Evolutionary conservation across 306 rosid species (phyloP).

Genomic region (Dalbergia cultrata): DNA sequence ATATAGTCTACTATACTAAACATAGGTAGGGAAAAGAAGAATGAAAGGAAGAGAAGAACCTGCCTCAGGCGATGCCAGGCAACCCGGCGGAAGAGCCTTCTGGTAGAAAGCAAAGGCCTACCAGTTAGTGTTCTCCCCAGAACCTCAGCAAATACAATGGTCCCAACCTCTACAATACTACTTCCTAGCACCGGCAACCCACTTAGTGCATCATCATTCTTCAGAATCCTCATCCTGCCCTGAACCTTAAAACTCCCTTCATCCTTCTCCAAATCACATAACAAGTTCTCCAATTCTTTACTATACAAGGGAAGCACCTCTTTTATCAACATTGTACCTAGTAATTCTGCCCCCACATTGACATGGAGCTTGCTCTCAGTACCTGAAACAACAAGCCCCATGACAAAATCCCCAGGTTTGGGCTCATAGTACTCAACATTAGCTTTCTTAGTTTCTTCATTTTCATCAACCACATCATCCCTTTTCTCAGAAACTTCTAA

Average conservation of each 20-base stretch:
- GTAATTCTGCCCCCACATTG: slow-evolving; percentile 75
- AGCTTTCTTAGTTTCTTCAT: slow-evolving; percentile 53
- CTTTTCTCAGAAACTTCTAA: slow-evolving; percentile 49
- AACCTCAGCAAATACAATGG: slow-evolving; percentile 87
- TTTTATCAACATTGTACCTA: slow-evolving; percentile 87
- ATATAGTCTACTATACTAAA: slow-evolving; percentile 13
- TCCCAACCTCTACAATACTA: slow-evolving; percentile 75
- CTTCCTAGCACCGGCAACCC: slow-evolving; percentile 50
- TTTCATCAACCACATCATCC: slow-evolving; percentile 37
- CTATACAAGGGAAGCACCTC: slow-evolving; percentile 84
- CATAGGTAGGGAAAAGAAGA: background rate
- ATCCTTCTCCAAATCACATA: slow-evolving; percentile 61
- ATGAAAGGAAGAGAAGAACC: slow-evolving; percentile 69
- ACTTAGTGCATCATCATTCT: slow-evolving; percentile 59
- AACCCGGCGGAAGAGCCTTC: slow-evolving; percentile 77
- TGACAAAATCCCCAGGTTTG: slow-evolving; percentile 83
- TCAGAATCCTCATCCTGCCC: slow-evolving; percentile 80
- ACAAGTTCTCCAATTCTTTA: slow-evolving; percentile 74
- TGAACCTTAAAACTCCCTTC: slow-evolving; percentile 55
- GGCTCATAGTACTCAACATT: slow-evolving; percentile 75
- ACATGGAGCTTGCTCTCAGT: slow-evolving; percentile 81
- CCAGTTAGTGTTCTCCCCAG: slow-evolving; percentile 86
- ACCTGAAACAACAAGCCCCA: slow-evolving; percentile 85
- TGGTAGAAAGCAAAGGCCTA: slow-evolving; percentile 81
- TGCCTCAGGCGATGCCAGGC: slow-evolving; percentile 97